phyloP scores from a whole-genome alignment of 1,139 yeast species.

The Diutina neorugosa region DNA sequence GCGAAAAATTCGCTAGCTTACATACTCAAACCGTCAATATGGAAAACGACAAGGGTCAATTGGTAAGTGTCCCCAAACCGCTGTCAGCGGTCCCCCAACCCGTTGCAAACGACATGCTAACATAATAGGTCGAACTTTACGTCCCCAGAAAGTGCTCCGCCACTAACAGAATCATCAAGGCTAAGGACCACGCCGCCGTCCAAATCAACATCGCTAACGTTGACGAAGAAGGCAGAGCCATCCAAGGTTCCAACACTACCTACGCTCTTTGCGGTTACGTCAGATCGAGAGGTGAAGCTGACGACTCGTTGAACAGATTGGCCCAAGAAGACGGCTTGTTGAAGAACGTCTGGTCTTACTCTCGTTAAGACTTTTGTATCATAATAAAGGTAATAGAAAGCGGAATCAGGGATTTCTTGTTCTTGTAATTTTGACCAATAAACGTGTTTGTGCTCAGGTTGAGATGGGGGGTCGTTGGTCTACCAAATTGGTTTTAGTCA shows the following conservation, averaged over 20 bases:
- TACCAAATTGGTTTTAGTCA: too few species aligned
- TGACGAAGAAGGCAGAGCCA: constrained; percentile 92
- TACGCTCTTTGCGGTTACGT: constrained; percentile 97
- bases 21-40: constrained; percentile 40
- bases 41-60: constrained; percentile 99
- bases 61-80: constrained; percentile 49
- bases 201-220: constrained; percentile 50
- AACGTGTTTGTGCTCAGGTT: background rate
- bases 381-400: constrained; percentile 6
- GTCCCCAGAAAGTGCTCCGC: constrained; percentile 99
- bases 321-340: constrained; percentile 98
- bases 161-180: constrained; percentile 99
- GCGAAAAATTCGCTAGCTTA: background rate
- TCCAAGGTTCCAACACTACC: constrained; percentile 84
- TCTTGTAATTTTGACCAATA: background rate
- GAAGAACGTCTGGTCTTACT: constrained; percentile 98
- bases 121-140: constrained; percentile 89
- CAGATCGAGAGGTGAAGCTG: constrained; percentile 76
- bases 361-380: constrained; percentile 60
- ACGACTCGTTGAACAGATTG: constrained; percentile 98
- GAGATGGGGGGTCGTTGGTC: background rate
- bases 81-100: background rate
- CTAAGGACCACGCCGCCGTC: constrained; percentile 99
- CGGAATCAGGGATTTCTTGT: background rate
- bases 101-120: constrained; percentile 8